phyloP scores from a whole-genome alignment of 2,329 filamentous ascomycete genomes.

The Mycogone perniciosa region DNA sequence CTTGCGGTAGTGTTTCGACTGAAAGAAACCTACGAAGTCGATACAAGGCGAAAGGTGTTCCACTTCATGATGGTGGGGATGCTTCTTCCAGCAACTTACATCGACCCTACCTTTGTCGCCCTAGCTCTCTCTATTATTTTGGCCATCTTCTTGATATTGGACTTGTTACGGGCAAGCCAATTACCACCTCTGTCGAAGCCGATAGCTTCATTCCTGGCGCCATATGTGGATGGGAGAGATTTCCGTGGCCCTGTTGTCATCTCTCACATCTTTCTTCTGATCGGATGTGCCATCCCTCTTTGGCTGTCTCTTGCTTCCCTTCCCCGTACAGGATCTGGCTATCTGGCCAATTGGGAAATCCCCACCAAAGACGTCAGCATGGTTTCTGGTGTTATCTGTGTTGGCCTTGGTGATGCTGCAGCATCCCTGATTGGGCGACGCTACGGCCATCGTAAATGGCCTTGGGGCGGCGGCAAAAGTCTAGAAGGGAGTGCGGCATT shows the following conservation, averaged over 20 bases:
- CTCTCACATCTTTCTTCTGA: conserved; percentile 89
- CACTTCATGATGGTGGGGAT: conserved; percentile 98
- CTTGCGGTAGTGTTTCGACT: conserved; percentile 69
- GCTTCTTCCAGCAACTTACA: conserved; percentile 78
- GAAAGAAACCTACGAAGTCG: conserved; percentile 76
- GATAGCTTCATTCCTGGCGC: conserved; percentile 78
- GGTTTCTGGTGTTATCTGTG: conserved; percentile 87
- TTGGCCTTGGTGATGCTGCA: conserved; percentile 90
- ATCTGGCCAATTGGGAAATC: conserved; percentile 70
- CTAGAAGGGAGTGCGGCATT: conserved; percentile 85
- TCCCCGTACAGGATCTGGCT: conserved; percentile 46
- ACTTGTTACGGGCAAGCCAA: conserved; percentile 84
- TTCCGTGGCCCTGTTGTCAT: conserved; percentile 91
- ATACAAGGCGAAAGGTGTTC: conserved; percentile 93
- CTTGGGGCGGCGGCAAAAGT: conserved; percentile 95
- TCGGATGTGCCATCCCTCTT: conserved; percentile 89
- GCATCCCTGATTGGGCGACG: conserved; percentile 84
- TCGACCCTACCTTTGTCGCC: conserved; percentile 79
- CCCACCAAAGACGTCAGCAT: conserved; percentile 72
- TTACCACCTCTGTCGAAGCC: conserved; percentile 83
- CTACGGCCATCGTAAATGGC: conserved; percentile 84
- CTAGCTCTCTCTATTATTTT: conserved; percentile 75
- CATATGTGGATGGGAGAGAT: conserved; percentile 91
- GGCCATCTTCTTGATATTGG: conserved; percentile 78
- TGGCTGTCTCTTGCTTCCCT: conserved; percentile 79